phyloP scores from a whole-genome alignment of 331 rosid species.

The Quercus tomentella region DNA sequence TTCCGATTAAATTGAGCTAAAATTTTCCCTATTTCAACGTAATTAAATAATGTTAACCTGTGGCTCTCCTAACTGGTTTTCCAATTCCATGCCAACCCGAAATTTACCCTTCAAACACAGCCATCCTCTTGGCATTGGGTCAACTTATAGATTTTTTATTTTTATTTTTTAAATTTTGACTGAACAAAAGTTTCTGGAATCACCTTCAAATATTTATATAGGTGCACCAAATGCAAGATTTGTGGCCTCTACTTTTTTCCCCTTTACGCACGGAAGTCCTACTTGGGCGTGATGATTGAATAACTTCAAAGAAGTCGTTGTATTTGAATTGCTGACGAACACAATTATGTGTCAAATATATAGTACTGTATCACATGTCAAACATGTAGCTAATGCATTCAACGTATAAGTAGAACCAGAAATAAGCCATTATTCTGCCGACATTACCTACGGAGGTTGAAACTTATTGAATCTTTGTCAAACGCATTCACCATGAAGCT shows the following conservation, averaged over 20 bases:
- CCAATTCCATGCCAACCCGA: too few relatives aligned
- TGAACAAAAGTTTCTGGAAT: too few relatives aligned
- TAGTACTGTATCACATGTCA: neutral
- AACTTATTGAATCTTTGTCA: neutral
- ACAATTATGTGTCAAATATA: neutral
- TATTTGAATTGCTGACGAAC: neutral
- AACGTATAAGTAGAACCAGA: neutral
- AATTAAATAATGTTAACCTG: too few relatives aligned
- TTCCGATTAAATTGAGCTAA: too few relatives aligned
- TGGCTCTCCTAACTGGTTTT: too few relatives aligned
- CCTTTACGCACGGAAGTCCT: neutral
- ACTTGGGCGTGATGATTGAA: neutral
- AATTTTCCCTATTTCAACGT: too few relatives aligned
- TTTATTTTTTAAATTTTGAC: too few relatives aligned
- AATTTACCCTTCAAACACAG: too few relatives aligned
- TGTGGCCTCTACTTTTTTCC: neutral
- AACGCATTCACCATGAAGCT: neutral
- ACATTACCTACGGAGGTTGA: neutral
- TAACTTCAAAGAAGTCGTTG: neutral
- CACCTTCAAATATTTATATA: too few relatives aligned
- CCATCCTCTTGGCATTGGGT: too few relatives aligned
- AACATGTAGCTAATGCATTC: neutral
- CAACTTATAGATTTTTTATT: too few relatives aligned
- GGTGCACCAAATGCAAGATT: neutral
- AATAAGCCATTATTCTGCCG: neutral